Evolutionary conservation across 495 filamentous ascomycete genomes (phyloP).

Genomic region (Podospora fimiseda): DNA sequence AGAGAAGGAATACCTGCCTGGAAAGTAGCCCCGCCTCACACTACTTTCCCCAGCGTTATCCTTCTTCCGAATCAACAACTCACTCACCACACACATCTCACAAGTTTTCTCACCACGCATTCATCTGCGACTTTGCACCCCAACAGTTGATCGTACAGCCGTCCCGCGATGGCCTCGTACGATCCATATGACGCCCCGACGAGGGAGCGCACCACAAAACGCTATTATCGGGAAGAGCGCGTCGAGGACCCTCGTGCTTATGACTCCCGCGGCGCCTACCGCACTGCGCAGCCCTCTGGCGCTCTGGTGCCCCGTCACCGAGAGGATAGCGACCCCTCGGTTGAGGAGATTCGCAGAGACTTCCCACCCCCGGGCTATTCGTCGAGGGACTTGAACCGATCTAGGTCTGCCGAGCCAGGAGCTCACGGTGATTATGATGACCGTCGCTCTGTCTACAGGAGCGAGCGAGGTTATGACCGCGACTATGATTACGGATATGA

Average conservation of each 20-base stretch:
- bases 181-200: conserved; percentile 40
- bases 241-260: conserved; percentile 42
- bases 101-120: background rate
- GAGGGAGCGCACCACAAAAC: conserved; percentile 35
- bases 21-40: background rate
- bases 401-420: conserved; percentile 43
- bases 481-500: conserved; percentile 37
- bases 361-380: conserved; percentile 55
- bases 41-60: background rate
- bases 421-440: conserved; percentile 41
- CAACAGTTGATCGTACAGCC: background rate
- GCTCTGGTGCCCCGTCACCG: conserved; percentile 51
- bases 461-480: conserved; percentile 13
- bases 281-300: conserved; percentile 33
- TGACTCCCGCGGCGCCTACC: conserved; percentile 45
- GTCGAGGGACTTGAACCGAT: conserved; percentile 46
- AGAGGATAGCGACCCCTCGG: conserved; percentile 52
- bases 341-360: conserved; percentile 63
- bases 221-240: conserved; percentile 43
- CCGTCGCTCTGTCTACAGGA: conserved; percentile 34
- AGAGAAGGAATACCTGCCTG: background rate
- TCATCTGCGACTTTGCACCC: background rate
- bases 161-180: conserved; percentile 39
- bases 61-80: background rate
- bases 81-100: background rate